phyloP scores from a whole-genome alignment of 2,329 filamentous ascomycete genomes.

The Nothophoma quercina region DNA sequence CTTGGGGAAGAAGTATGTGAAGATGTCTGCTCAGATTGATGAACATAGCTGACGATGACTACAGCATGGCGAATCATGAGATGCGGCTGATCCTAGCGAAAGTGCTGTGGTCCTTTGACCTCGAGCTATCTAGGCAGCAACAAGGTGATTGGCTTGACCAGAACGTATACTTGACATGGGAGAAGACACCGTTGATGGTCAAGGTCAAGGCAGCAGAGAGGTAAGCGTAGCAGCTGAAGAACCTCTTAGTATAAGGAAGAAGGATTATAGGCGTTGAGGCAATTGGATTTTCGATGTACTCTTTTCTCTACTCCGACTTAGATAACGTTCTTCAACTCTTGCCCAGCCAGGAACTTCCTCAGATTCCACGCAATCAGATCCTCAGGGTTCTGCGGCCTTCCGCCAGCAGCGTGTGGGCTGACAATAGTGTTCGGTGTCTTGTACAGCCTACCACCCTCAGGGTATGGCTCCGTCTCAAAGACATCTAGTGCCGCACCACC shows the following conservation, averaged over 20 bases:
- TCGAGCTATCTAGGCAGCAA: slow-evolving; percentile 36
- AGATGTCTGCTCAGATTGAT: slow-evolving; percentile 10
- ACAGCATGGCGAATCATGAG: slow-evolving; percentile 50
- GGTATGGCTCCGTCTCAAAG: slow-evolving; percentile 74
- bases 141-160: slow-evolving; percentile 46
- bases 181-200: slow-evolving; percentile 41
- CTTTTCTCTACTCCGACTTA: too few relatives aligned
- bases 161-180: slow-evolving; percentile 47
- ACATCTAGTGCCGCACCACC: slow-evolving; percentile 81
- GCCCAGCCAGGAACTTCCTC: slow-evolving; percentile 65
- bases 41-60: not conserved
- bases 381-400: slow-evolving; percentile 67
- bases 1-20: slow-evolving; percentile 47
- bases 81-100: slow-evolving; percentile 52
- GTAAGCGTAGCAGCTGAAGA: not conserved
- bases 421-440: slow-evolving; percentile 54
- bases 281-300: too few relatives aligned
- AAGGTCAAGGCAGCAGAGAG: not conserved
- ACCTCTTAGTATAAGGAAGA: too few relatives aligned
- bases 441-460: slow-evolving; percentile 63
- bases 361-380: slow-evolving; percentile 68
- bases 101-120: slow-evolving; percentile 49
- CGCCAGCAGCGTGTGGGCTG: slow-evolving; percentile 67
- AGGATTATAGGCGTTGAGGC: too few relatives aligned
- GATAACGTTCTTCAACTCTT: slow-evolving; percentile 65